Evolutionary conservation across 208 protist species (phyloP), one percentile per base, ranked within the genome.

Genomic region (Trypanosoma grayi): DNA sequence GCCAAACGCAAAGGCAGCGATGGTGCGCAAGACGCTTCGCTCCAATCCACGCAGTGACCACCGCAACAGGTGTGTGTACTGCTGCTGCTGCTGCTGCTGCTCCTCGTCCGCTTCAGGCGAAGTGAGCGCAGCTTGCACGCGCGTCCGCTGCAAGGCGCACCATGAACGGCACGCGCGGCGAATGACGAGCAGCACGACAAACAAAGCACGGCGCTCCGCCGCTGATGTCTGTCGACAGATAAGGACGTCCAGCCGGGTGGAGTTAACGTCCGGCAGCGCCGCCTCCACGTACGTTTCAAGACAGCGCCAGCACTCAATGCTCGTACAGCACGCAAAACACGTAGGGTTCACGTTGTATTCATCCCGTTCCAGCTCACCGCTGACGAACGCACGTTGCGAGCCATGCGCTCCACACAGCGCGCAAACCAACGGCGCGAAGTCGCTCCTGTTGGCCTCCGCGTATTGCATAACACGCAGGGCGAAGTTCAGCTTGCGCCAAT

Each of bases 1-100:
- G 11, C 59, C 59, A 65, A 57, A 65, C 9, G 59, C 59, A 47
- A 65, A 65, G 16, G 45, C 48, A 20, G 59, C 16, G 28, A 65
- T 45, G 2, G 8, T 2, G 18, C 22, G 20, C 18, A 65, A 24
- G 7, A 65, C 2, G 48, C 3, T 24, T 20, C 47, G 46, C 37
- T 65, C 59, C 16, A 18, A n/a, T 47, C 57, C 34, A 20, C 59
- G 59, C 13, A 46, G 46, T 30, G 59, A 57, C 2, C 25, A 37
- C 47, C 28, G 33, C 45, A n/a, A 20, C 34, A 18, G 58, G 0
- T 18, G 25, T 22, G n/a, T 2, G 8, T 6, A 20, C 20, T 24
- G 7, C 7, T n/a, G 13, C 11, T 39, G 33, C 10, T 10, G 18
- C 31, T 30, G 16, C 10, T 7, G 4, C 10, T 47, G 33, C 13